Evolutionary conservation across 2,329 filamentous ascomycete species (phyloP).

Genomic region (Dactylellina leptospora): DNA sequence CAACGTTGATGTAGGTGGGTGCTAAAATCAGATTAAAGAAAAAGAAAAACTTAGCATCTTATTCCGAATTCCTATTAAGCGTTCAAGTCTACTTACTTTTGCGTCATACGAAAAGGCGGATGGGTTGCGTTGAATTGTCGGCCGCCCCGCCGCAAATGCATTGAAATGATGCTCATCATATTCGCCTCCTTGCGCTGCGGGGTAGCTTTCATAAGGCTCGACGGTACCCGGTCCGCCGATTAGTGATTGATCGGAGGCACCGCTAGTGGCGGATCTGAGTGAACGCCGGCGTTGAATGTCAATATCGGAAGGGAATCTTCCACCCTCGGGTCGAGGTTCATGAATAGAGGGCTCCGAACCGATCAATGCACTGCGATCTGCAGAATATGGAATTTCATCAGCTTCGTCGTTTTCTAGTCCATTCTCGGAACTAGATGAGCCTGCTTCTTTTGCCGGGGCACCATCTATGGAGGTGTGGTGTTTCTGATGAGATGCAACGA

Average conservation of each 20-base stretch:
- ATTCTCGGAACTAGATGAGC: slow-evolving; percentile 52
- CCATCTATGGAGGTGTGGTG: slow-evolving; percentile 68
- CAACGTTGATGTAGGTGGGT: slow-evolving; percentile 54
- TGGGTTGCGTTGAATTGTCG: slow-evolving; percentile 56
- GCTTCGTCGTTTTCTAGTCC: slow-evolving; percentile 66
- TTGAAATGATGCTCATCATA: slow-evolving; percentile 55
- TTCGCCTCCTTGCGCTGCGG: slow-evolving; percentile 34
- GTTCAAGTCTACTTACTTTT: too few species aligned
- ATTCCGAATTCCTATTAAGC: too few species aligned
- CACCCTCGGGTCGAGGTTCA: slow-evolving; percentile 69
- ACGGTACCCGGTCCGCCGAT: slow-evolving; percentile 69
- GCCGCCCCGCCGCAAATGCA: slow-evolving; percentile 51
- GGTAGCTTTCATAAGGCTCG: slow-evolving; percentile 61
- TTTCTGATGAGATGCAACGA: slow-evolving; percentile 86
- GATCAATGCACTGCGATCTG: slow-evolving; percentile 64
- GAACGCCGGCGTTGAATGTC: slow-evolving; percentile 76
- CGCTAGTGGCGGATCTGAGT: slow-evolving; percentile 63
- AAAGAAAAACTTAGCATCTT: neutral
- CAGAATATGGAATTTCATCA: slow-evolving; percentile 72
- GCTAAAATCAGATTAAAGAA: slow-evolving; percentile 21
- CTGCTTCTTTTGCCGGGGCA: slow-evolving; percentile 62
- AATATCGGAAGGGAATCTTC: slow-evolving; percentile 94
- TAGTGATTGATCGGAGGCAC: slow-evolving; percentile 63
- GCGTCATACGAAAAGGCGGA: slow-evolving; percentile 57
- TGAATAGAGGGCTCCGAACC: slow-evolving; percentile 56